A percentile compares a stretch with the other conserved stretches of the same genome.
Conservation (phyloP, 768 basidiomycete genomes). For the Rhodotorula sphaerocarpa region DNA sequence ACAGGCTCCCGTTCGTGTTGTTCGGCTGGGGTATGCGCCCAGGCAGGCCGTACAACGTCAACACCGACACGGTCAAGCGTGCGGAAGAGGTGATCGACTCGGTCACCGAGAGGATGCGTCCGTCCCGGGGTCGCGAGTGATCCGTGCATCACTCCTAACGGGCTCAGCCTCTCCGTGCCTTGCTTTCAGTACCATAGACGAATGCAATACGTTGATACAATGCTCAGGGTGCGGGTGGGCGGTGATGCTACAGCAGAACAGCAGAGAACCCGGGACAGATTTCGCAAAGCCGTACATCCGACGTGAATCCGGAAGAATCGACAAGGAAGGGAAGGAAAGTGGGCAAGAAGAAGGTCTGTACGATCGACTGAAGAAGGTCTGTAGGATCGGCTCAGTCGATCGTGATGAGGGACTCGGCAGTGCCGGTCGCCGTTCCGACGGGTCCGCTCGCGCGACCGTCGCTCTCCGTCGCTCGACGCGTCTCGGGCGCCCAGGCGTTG, state of each 20-base stretch:
- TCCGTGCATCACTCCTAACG: too few species aligned
- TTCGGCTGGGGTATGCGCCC: slow-evolving; percentile 24
- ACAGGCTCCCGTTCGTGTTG: slow-evolving; percentile 18
- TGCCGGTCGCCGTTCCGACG: slow-evolving; percentile 2
- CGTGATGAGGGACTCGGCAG: slow-evolving; percentile 15
- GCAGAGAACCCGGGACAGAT: neutral
- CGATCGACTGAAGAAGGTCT: too few species aligned
- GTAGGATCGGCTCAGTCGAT: slow-evolving; percentile 6
- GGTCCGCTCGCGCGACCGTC: slow-evolving; percentile 8
- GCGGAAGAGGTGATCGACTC: neutral
- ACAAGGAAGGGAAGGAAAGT: too few species aligned
- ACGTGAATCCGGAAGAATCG: neutral
- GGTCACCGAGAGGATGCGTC: too few species aligned
- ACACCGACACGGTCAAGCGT: neutral
- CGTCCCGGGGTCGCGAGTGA: too few species aligned
- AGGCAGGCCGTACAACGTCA: neutral
- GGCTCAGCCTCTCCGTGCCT: too few species aligned
- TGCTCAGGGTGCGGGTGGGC: too few species aligned
- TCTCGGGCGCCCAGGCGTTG: slow-evolving; percentile 19
- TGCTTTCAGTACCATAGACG: too few species aligned
- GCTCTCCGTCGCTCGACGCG: neutral
- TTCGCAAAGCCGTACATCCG: too few species aligned
- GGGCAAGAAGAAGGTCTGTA: neutral
- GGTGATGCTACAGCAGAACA: too few species aligned
- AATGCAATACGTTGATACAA: too few species aligned